Base-by-base conservation (phyloP, 169 alveolate genomes). In the Babesia caballi region DNA sequence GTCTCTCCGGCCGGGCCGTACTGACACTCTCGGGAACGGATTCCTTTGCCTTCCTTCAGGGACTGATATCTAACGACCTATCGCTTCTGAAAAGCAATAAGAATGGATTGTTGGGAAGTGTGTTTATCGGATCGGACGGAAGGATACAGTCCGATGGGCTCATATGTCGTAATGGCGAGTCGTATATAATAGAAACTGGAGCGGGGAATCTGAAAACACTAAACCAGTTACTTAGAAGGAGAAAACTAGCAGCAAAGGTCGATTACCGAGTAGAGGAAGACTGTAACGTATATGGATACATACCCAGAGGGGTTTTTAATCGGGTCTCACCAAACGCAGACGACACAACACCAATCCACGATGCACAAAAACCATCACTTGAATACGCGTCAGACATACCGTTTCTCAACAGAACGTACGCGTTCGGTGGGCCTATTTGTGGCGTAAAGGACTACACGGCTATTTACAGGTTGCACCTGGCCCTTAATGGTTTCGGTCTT, bases 51-150 rank as follows among this genome's bases (percentile, higher is more conserved):
- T 88, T 88, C 60, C 84, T 88, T 25, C 93, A 88, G 61, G 90
- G 91, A 17, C 53, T 88, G 46, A 77, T 82, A 49, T 57, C 91
- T 11, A 75, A 69, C 50, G 91, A 88, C 61, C 42, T 88, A 47
- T 66, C 58, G 33, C 28, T 25, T 0, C 67, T 67, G 4, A 38
- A 40, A 12, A 47, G 28, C 30, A 35, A 17, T 17, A 58, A 32
- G 33, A 57, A 56, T 14, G 23, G 23, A 41, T 36, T 58, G 4
- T 9, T 70, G 19, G 53, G 49, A 4, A 38, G 71, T n/a, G 47
- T 88, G 57, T 88, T 88, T 52, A 66, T 88, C 19, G 71, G 78
- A 41, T 73, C 89, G 27, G 76, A 76, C 73, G 93, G 93, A 38
- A 76, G 78, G 50, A 84, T 88, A 53, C 61, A 56, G 65, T 51